phyloP scores from a whole-genome alignment of 2,329 filamentous ascomycete species.

The Colletotrichum neosansevieriae region DNA sequence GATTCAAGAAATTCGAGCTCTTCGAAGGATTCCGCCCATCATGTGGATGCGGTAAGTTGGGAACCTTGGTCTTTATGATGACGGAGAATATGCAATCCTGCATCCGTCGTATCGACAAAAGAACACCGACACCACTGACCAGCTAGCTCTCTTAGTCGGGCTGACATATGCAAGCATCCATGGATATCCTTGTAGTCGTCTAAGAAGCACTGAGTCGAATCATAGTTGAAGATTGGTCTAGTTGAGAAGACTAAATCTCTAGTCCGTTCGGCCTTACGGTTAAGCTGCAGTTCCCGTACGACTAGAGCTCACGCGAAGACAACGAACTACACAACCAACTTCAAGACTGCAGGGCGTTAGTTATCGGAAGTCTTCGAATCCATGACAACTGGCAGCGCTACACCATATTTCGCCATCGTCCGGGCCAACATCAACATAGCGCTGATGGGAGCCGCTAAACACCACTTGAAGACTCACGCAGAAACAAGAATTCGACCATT shows the following conservation, averaged over 20 bases:
- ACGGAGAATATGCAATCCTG: not conserved
- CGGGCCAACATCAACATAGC: constrained; percentile 11
- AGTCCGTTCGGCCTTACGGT: not conserved
- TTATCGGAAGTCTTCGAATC: not conserved
- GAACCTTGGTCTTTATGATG: not conserved
- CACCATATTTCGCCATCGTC: not conserved
- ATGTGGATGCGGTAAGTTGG: not conserved
- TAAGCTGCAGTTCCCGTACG: not conserved
- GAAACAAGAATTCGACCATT: not conserved
- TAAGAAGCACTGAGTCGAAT: not conserved
- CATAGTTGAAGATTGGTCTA: not conserved
- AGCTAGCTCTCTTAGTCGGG: not conserved
- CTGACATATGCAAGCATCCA: not conserved
- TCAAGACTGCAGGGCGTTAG: not conserved
- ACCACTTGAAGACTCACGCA: constrained; percentile 18
- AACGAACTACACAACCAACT: not conserved
- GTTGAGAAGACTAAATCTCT: not conserved
- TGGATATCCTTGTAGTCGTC: not conserved
- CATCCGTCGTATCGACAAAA: not conserved
- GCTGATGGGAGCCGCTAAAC: constrained; percentile 21
- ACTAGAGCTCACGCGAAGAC: not conserved
- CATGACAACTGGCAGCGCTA: constrained; percentile 38
- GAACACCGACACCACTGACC: not conserved
- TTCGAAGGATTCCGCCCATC: not conserved
- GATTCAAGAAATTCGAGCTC: not conserved